Evolutionary conservation across 202 grass and related monocot species (phyloP), one percentile per base, ranked within the genome.

Genomic region (Dendrocalamus latiflorus): DNA sequence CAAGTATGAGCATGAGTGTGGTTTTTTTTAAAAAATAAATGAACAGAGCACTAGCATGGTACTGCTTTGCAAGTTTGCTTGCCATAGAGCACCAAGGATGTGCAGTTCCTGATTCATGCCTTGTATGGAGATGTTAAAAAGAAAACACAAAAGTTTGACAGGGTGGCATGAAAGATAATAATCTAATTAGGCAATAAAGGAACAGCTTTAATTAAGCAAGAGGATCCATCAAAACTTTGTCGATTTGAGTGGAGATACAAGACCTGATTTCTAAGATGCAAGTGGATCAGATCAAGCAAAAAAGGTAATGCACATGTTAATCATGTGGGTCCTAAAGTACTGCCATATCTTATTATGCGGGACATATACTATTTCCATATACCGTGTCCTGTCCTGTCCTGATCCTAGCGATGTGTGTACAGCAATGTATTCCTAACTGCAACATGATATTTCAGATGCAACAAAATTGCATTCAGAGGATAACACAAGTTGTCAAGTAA

Each of bases 321-420:
- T 64, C 66, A 57, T 54, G 38, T 20, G 28, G 37, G 30, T 20
- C 36, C 38, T 30, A 60, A 67, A 58, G n/a, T 77, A 77, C n/a
- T 57, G 2, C 49, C 61, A 41, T 63, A 79, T 67, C 34, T 61
- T 60, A 78, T 86, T 68, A 74, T 43, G 68, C 22, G n/a, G 65
- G 42, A 45, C 18, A 25, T 83, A 86, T 60, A 74, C 8, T 45
- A 78, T 82, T 82, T 63, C 53, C 60, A 89, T 68, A 62, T 50
- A 54, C 33, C 33, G 33, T 33, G 33, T 17, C 26, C 12, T 33
- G 50, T 55, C 37, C 20, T 68, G 49, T 76, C 77, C 51, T 84
- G 13, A 62, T 72, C 59, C 76, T 24, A 39, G 36, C 63, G 68
- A 57, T 78, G 77, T 50, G 14, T 16, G n/a, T 48, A 22, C 28